Conservation (phyloP, 139 green algal species). For the Monoraphidium neglectum region DNA sequence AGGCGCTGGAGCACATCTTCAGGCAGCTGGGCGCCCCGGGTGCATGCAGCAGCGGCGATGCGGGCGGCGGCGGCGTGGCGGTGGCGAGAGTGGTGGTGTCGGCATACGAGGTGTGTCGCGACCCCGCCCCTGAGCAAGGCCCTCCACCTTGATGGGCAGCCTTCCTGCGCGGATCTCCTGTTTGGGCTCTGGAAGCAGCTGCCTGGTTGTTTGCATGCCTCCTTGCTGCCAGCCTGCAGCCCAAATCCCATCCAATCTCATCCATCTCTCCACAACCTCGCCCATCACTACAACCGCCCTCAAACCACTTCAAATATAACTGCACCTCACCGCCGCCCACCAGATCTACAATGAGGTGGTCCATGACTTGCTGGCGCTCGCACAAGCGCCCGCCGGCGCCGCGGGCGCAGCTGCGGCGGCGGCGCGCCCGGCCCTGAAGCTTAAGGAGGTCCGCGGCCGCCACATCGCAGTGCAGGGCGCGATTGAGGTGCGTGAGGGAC, state of each 20-base stretch:
- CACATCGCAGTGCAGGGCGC: conserved; percentile 2
- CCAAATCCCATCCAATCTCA: too few species aligned
- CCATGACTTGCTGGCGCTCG: conserved; percentile 69
- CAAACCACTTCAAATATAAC: too few species aligned
- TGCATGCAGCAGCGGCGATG: background rate
- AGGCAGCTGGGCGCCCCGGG: background rate
- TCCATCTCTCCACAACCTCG: too few species aligned
- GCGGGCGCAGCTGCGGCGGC: background rate
- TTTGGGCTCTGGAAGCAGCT: too few species aligned
- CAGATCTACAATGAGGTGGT: conserved; percentile 85
- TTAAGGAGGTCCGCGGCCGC: conserved; percentile 57
- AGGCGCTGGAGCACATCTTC: conserved; percentile 61
- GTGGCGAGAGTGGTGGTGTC: background rate
- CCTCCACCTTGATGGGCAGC: conserved; percentile 7
- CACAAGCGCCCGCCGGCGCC: background rate
- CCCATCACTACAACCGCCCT: too few species aligned
- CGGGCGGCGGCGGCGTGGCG: too few species aligned
- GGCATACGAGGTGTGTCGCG: background rate
- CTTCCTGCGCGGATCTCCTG: too few species aligned
- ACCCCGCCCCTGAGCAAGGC: background rate
- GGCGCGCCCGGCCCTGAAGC: conserved; percentile 31
- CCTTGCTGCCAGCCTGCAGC: too few species aligned
- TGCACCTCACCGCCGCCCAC: too few species aligned
- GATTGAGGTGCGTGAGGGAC: background rate
- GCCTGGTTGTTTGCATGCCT: too few species aligned